These are phyloP conservation scores for Geum urbanum DNA, from an alignment of 306 rosid genomes.

Conservation along the genomic window DNA sequence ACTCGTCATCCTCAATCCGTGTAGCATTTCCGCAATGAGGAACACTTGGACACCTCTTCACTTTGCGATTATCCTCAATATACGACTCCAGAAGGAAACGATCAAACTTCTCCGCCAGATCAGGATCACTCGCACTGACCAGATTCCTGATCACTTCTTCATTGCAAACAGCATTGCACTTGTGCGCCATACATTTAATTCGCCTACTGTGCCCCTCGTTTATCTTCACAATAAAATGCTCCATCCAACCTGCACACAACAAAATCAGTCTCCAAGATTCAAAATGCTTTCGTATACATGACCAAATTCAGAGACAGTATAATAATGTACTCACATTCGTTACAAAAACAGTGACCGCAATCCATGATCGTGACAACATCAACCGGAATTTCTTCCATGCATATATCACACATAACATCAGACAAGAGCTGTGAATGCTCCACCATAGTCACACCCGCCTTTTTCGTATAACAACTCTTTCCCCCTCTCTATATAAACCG, in stretches of 20 bases:
- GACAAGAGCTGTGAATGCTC: conserved; percentile 4
- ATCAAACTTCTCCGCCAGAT: conserved; percentile 36
- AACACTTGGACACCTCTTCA: conserved; percentile 43
- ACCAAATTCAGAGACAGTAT: too few relatives aligned
- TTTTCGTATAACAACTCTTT: conserved; percentile 21
- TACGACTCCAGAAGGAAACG: conserved; percentile 44
- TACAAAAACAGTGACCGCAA: conserved; percentile 38
- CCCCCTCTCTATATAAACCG: conserved; percentile 33
- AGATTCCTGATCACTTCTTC: conserved; percentile 33
- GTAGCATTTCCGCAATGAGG: conserved; percentile 46
- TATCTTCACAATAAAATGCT: conserved; percentile 41
- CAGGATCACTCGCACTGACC: conserved; percentile 29
- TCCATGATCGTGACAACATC: conserved; percentile 26
- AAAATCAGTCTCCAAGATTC: too few relatives aligned
- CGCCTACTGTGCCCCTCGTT: conserved; percentile 43
- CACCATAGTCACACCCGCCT: conserved; percentile 35
- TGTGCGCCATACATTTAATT: conserved; percentile 38
- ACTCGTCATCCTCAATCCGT: conserved; percentile 24
- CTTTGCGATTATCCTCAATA: conserved; percentile 41
- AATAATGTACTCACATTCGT: conserved; percentile 33
- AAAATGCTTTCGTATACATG: too few relatives aligned
- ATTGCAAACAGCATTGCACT: conserved; percentile 38
- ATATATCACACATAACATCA: conserved; percentile 24
- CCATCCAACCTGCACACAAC: conserved; percentile 39
- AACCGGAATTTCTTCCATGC: conserved; percentile 29